A percentile compares a stretch with the other conserved stretches of the same genome.
phyloP scores from a whole-genome alignment of 495 filamentous ascomycete species.

The Podospora bellae-mahoneyi region DNA sequence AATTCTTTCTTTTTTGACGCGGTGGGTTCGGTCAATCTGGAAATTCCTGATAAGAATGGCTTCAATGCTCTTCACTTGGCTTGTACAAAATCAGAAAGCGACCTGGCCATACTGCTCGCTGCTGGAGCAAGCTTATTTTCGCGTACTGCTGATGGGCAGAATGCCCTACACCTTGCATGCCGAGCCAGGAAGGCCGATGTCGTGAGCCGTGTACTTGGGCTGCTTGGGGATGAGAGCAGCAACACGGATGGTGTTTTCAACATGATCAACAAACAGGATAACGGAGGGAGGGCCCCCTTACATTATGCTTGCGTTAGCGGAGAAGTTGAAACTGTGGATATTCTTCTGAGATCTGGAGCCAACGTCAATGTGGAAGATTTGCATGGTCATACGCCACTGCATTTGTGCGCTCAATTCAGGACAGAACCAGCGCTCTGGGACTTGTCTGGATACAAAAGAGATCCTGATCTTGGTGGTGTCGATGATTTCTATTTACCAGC shows the following conservation, averaged over 20 bases:
- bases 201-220: constrained; percentile 15
- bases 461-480: not conserved
- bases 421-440: not conserved
- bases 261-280: not conserved
- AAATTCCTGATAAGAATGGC: constrained; percentile 10
- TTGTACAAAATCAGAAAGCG: not conserved
- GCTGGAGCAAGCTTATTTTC: constrained; percentile 8
- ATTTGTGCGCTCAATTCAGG: constrained; percentile 9
- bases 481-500: not conserved
- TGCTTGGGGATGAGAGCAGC: constrained; percentile 15
- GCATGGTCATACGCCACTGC: constrained; percentile 18
- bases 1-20: not conserved
- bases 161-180: constrained; percentile 22
- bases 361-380: constrained; percentile 13
- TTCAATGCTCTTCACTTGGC: constrained; percentile 12
- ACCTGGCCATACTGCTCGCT: constrained; percentile 6
- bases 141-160: constrained; percentile 8
- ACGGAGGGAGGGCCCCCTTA: constrained; percentile 19
- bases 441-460: not conserved
- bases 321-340: constrained; percentile 8
- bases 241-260: constrained; percentile 15
- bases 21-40: not conserved
- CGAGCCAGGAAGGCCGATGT: constrained; percentile 13
- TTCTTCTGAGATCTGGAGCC: constrained; percentile 21
- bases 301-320: constrained; percentile 25